Percentiles rank a stretch among this genome's conserved stretches.
Evolutionary conservation across 768 basidiomycete genomes (phyloP).

Genomic region (Boletus bicolor): DNA sequence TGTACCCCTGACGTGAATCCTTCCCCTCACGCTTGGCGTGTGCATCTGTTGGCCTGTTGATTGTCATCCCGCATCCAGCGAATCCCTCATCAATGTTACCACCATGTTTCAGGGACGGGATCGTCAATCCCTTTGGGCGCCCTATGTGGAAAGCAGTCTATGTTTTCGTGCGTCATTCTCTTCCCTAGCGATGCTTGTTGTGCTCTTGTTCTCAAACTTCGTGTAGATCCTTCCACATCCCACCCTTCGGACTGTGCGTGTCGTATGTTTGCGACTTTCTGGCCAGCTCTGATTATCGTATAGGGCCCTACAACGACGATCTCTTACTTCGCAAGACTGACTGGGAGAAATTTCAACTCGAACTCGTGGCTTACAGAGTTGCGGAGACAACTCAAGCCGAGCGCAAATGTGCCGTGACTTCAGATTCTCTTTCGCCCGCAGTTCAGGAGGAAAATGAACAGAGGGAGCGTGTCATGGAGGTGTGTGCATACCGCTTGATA

Average conservation of each 20-base stretch:
- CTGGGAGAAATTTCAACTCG: slow-evolving; percentile 4
- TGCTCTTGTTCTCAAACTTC: background rate
- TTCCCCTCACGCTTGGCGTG: background rate
- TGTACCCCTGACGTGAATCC: background rate
- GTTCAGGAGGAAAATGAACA: background rate
- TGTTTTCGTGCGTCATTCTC: slow-evolving; percentile 22
- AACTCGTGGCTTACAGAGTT: slow-evolving; percentile 1
- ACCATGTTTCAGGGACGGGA: background rate
- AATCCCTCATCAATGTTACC: slow-evolving; percentile 7
- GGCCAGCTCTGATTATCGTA: background rate
- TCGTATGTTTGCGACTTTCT: background rate
- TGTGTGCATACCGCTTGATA: background rate
- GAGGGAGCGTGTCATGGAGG: background rate
- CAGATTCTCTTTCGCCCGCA: background rate
- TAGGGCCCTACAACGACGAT: slow-evolving; percentile 18
- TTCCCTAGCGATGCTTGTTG: background rate
- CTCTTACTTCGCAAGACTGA: slow-evolving; percentile 21
- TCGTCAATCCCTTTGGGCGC: slow-evolving; percentile 15
- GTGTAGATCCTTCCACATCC: background rate
- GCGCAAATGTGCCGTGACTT: background rate
- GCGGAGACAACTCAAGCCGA: background rate
- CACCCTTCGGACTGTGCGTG: slow-evolving; percentile 12
- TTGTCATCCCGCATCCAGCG: slow-evolving; percentile 5
- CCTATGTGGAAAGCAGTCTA: slow-evolving; percentile 18
- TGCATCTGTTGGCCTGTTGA: background rate